Evolutionary conservation across 108 stramenopile genomes (phyloP), one percentile per base, ranked within the genome.

Genomic region (Aurantiochytrium sp.): DNA sequence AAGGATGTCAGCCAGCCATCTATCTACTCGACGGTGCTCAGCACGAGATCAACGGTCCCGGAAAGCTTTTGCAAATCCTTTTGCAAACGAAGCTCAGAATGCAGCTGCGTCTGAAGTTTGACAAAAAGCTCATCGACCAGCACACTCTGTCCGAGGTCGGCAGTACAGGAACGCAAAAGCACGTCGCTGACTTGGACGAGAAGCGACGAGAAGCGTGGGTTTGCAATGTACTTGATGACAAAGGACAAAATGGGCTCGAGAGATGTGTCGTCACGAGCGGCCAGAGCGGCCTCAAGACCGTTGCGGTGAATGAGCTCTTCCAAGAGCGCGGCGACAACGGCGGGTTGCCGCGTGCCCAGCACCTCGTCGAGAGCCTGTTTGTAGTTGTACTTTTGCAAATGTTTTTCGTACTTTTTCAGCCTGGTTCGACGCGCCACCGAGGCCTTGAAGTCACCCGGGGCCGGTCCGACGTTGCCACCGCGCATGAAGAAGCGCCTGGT

Each of bases 201-300:
- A 19, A 59, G 28, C 12, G 23, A 4, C 4, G 71, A 21, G 89
- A 89, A 92, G 51, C 91, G 89, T n/a, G 92, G 90, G 89, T 91
- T 43, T 18, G 60, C 51, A 5, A 91, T 44, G 87, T 89, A 88
- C 43, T 43, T 53, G 23, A 88, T 88, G 49, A 76, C 8, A 58
- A 92, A 92, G 28, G 92, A 51, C 51, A 92, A 72, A 25, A 92
- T 18, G 6, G 92, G 91, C 72, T 91, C 92, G 35, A 92, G 83
- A 4, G 28, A 19, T 5, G 43, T 45, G 19, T 91, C 92, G 42
- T 92, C 89, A 5, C 92, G 89, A 5, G 57, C 69, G n/a, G 89
- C 19, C 10, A 92, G 55, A 4, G 92, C 92, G 29, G 44, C 55
- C 14, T 60, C 45, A 19, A 90, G 44, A 44, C 92, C 92, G 23